Evolutionary conservation across 352 stramenopile species (phyloP).

Genomic region (Pythium sp.): DNA sequence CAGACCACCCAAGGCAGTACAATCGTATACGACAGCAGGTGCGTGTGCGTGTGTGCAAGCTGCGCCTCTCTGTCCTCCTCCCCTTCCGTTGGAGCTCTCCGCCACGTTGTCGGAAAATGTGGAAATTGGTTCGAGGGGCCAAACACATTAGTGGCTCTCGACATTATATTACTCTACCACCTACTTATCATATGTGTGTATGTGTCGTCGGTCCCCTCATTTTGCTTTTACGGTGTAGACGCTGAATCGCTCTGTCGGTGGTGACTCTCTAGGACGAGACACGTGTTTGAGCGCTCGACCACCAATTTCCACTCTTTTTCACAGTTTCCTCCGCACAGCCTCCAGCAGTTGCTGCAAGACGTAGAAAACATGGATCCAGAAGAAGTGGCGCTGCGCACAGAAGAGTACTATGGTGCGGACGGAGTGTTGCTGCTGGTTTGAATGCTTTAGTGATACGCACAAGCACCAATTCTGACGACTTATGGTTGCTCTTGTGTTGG

Average conservation of each 20-base stretch:
- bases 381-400: conserved; percentile 41
- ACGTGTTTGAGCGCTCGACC: not conserved
- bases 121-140: conserved; percentile 6
- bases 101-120: conserved; percentile 7
- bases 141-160: not conserved
- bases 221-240: not conserved
- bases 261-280: not conserved
- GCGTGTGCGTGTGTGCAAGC: not conserved
- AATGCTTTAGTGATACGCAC: not conserved
- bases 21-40: not conserved
- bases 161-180: not conserved
- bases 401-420: conserved; percentile 51
- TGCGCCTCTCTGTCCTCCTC: not conserved
- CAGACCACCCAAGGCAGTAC: not conserved
- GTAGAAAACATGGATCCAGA: conserved; percentile 23
- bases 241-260: not conserved
- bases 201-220: no score
- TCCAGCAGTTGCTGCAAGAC: not conserved
- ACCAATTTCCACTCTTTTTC: not conserved
- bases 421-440: not conserved
- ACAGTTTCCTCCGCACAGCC: not conserved
- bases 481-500: not conserved
- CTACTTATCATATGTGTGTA: not conserved
- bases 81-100: not conserved
- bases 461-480: not conserved